phyloP scores from a whole-genome alignment of 306 rosid species.

The Acacia confusa region DNA sequence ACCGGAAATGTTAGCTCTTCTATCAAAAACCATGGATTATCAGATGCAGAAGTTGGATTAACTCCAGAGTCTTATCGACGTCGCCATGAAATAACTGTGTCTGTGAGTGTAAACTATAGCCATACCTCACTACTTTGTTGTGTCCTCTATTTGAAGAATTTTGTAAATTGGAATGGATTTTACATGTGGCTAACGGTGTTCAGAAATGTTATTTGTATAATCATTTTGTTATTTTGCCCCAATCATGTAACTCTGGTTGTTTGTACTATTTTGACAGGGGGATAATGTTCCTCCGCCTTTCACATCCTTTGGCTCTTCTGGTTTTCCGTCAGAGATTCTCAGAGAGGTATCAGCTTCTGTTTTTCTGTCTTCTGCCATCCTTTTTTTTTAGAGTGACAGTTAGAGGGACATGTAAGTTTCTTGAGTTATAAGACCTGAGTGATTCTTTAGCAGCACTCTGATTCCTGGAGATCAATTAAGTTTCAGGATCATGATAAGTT shows the following conservation, averaged over 20 bases:
- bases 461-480: conserved; percentile 81
- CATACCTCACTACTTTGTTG: neutral
- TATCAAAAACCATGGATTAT: conserved; percentile 47
- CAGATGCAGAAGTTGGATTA: conserved; percentile 69
- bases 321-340: conserved; percentile 90
- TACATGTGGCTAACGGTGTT: neutral
- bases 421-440: conserved; percentile 44
- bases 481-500: conserved; percentile 75
- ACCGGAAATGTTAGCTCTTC: conserved; percentile 55
- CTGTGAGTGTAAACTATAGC: conserved; percentile 54
- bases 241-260: conserved; percentile 4
- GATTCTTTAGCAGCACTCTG: conserved; percentile 60
- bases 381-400: conserved; percentile 35
- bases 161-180: neutral
- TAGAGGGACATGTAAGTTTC: conserved; percentile 43
- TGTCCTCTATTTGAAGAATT: neutral
- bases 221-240: neutral
- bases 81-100: conserved; percentile 80
- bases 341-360: conserved; percentile 75
- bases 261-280: conserved; percentile 53
- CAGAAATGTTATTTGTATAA: conserved; percentile 4
- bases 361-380: conserved; percentile 14
- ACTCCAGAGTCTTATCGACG: conserved; percentile 77
- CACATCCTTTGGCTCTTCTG: conserved; percentile 68
- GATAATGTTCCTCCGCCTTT: conserved; percentile 84